These are phyloP conservation scores for Hericium erinaceus DNA, from an alignment of 768 basidiomycete species.

Conservation along the genomic window DNA sequence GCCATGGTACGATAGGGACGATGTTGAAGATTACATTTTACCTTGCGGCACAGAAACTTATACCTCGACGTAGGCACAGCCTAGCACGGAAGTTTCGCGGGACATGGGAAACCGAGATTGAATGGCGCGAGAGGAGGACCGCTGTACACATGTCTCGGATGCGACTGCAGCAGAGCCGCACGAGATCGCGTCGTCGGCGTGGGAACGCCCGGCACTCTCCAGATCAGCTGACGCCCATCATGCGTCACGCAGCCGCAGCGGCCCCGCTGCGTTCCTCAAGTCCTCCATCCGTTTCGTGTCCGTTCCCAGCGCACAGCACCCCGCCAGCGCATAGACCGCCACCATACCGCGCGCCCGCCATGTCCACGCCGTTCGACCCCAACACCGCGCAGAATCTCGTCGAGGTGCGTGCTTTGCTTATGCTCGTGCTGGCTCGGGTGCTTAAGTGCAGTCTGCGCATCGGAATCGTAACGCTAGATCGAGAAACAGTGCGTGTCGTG, in stretches of 20 bases:
- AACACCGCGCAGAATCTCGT: conserved; percentile 85
- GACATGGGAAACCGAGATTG: no score
- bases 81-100: no score
- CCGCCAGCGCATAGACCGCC: conserved; percentile 11
- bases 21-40: no score
- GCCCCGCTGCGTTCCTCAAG: no score
- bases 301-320: neutral
- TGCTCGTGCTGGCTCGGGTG: neutral
- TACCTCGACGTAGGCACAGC: no score
- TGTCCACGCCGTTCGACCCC: conserved; percentile 58
- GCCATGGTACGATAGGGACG: no score
- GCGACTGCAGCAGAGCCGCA: no score
- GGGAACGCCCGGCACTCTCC: neutral
- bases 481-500: conserved; percentile 83
- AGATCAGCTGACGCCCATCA: neutral
- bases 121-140: no score
- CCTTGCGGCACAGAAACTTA: no score
- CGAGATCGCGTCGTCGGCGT: no score
- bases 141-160: no score
- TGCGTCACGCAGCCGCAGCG: neutral
- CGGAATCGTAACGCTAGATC: conserved; percentile 42
- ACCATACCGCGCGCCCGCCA: neutral
- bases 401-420: conserved; percentile 47
- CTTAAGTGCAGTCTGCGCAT: no score
- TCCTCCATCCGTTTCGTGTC: neutral